phyloP scores from a whole-genome alignment of 306 rosid species.

The Ziziphus jujuba region DNA sequence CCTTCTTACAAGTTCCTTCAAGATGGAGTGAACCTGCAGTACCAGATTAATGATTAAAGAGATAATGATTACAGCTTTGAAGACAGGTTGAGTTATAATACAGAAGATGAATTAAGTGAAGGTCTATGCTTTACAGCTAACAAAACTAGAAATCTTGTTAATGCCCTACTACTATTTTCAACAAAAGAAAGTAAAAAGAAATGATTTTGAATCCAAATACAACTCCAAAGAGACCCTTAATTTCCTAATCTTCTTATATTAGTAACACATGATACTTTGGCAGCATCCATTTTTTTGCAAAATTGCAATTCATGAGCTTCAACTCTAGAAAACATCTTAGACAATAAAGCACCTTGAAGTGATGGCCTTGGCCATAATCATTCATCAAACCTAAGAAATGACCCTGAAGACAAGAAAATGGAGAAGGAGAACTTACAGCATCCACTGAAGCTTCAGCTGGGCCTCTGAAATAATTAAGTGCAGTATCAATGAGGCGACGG shows the following conservation, averaged over 20 bases:
- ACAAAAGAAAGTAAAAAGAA: neutral
- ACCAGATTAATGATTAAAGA: neutral
- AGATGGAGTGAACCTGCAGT: constrained; percentile 47
- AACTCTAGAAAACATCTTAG: neutral
- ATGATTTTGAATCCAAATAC: neutral
- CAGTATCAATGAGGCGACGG: constrained; percentile 50
- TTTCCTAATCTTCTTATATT: neutral
- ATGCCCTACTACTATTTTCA: no score
- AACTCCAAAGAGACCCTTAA: neutral
- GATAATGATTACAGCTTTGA: neutral
- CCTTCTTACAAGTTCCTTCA: constrained; percentile 50
- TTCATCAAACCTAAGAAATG: neutral
- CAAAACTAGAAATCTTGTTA: no score
- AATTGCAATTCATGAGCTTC: neutral
- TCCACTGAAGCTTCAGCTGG: constrained; percentile 60
- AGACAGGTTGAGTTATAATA: neutral
- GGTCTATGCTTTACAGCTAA: neutral
- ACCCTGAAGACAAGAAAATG: neutral
- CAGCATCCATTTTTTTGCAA: neutral
- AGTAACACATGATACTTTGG: neutral
- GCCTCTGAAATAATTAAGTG: constrained; percentile 46
- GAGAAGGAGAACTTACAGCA: constrained; percentile 33
- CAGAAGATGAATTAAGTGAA: neutral
- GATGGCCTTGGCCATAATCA: neutral
- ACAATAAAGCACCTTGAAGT: neutral